These are phyloP conservation scores for Brassica nigra DNA, from an alignment of 345 rosid species.

Conservation along the genomic window DNA sequence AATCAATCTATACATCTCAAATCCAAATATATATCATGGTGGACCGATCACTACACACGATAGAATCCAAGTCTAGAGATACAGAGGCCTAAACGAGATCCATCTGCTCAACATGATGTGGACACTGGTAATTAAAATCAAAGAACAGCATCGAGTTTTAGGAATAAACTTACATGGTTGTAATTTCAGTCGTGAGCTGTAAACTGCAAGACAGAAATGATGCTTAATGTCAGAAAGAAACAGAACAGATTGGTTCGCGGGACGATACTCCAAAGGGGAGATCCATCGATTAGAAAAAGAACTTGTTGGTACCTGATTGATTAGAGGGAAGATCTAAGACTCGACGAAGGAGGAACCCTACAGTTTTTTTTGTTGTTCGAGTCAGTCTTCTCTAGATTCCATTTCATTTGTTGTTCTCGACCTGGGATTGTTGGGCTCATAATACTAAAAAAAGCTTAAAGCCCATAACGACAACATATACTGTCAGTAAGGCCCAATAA, in stretches of 20 bases:
- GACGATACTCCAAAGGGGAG: no score
- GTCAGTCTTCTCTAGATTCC: conserved; percentile 26
- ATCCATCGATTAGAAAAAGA: no score
- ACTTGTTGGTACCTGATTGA: conserved; percentile 25
- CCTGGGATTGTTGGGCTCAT: not conserved
- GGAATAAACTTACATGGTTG: conserved; percentile 34
- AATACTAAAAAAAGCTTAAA: no score
- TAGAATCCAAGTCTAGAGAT: not conserved
- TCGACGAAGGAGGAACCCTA: conserved; percentile 27
- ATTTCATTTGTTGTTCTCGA: conserved; percentile 7
- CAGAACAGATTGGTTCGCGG: not conserved
- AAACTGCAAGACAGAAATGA: conserved; percentile 15
- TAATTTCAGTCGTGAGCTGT: conserved; percentile 21
- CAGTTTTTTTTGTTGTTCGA: conserved; percentile 12
- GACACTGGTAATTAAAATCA: not conserved
- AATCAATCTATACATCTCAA: not conserved
- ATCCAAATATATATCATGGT: not conserved
- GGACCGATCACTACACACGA: not conserved
- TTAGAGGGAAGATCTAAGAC: conserved; percentile 33
- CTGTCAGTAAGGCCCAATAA: conserved; percentile 20
- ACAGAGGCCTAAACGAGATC: conserved; percentile 23
- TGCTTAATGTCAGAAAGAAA: not conserved
- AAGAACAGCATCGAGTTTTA: not conserved
- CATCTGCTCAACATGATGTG: conserved; percentile 1
- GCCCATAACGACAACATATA: not conserved